Evolutionary conservation across 108 stramenopile genomes (phyloP).

Genomic region (Cyclostephanos invisitatus): DNA sequence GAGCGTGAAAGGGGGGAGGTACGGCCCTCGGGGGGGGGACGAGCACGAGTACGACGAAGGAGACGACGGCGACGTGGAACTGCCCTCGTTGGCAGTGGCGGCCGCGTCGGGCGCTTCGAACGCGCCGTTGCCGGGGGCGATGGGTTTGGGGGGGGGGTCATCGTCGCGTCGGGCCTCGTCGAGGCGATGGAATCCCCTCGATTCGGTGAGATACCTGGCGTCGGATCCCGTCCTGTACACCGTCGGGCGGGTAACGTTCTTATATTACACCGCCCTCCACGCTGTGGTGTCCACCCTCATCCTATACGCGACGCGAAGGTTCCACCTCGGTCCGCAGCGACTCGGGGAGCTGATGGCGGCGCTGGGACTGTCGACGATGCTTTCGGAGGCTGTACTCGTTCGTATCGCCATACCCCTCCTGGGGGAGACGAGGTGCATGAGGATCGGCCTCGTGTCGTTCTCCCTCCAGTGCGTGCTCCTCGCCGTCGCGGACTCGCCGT

Average conservation of each 20-base stretch:
- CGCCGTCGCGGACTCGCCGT: slow-evolving; percentile 65
- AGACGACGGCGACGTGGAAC: slow-evolving; percentile 1
- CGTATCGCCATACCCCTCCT: slow-evolving; percentile 80
- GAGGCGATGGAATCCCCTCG: slow-evolving; percentile 66
- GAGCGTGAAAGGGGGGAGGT: background rate
- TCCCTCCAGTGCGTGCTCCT: slow-evolving; percentile 87
- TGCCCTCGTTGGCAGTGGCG: slow-evolving; percentile 25
- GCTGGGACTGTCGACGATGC: slow-evolving; percentile 91
- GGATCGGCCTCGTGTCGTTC: slow-evolving; percentile 89
- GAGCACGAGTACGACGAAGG: no score
- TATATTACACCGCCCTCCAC: slow-evolving; percentile 94
- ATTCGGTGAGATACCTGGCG: slow-evolving; percentile 58
- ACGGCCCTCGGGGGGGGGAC: background rate
- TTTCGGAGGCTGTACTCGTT: slow-evolving; percentile 91
- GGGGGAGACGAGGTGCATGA: slow-evolving; percentile 78
- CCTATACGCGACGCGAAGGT: slow-evolving; percentile 84
- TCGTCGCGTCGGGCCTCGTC: slow-evolving; percentile 39
- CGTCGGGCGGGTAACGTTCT: slow-evolving; percentile 84
- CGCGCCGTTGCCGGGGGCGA: slow-evolving; percentile 19
- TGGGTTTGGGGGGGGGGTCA: slow-evolving; percentile 13
- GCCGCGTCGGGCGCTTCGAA: slow-evolving; percentile 39
- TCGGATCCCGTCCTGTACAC: slow-evolving; percentile 77
- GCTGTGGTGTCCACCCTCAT: slow-evolving; percentile 91
- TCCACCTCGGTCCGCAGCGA: slow-evolving; percentile 74
- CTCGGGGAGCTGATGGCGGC: slow-evolving; percentile 93